Evolutionary conservation across 768 basidiomycete species (phyloP), one percentile per base, ranked within the genome.

Genomic region (Suillus subaureus): DNA sequence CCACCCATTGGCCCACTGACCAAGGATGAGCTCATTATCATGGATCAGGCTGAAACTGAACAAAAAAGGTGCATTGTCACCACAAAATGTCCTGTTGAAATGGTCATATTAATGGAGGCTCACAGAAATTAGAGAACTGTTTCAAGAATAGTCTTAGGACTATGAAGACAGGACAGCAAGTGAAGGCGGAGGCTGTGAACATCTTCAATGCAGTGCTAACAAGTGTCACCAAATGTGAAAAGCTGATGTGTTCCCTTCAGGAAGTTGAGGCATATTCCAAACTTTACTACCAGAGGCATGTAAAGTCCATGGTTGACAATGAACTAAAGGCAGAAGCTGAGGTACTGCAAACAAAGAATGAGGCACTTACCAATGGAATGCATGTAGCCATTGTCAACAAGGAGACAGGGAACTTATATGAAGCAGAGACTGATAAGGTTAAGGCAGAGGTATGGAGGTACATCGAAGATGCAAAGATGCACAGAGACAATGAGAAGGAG

Each of bases 371-470:
- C 21, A 61, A 61, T 45, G 26, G 35, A 7, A 35, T 40, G 39
- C 40, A 40, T 45, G 39, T 28, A 40, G 40, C 39, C 43, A 35
- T 61, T 31, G 60, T 15, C 37, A 61, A 37, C 28, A 61, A 61
- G 43, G 37, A 4, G 37, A n/a, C 23, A 33, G 60, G 6, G 60
- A 61, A 39, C 47, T 39, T 61, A 23, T 61, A 23, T 3, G 60
- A 37, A 28, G 60, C 18, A 28, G 60, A 61, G 43, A 42, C 39
- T 26, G 31, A 61, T 28, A 40, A 61, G 11, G 43, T 61, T 40
- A 61, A 61, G 43, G 39, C 31, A 5, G 60, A 61, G 39, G 60
- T 61, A 40, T 3, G 31, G 26, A 42, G 26, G 39, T 61, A 61
- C 60, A 39, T 39, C 16, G 31, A 61, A 23, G 39, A 61, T 26